Conservation (phyloP, 2,329 filamentous ascomycete genomes). For the Sclerotinia spermophila region DNA sequence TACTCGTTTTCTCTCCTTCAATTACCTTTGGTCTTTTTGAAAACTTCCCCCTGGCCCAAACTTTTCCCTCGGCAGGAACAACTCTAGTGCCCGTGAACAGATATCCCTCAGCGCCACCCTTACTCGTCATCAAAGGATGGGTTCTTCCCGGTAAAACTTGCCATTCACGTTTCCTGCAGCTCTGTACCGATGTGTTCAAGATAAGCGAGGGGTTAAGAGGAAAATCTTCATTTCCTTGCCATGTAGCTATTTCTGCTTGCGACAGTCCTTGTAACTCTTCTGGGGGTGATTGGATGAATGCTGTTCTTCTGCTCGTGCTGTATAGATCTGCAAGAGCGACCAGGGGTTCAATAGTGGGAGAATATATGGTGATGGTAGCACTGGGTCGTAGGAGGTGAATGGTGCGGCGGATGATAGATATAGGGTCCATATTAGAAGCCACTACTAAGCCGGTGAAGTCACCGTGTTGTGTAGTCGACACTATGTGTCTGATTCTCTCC, state of each 20-base stretch:
- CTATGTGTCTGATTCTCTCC: conserved; percentile 66
- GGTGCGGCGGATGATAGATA: conserved; percentile 68
- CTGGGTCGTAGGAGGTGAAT: conserved; percentile 81
- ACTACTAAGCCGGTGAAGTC: conserved; percentile 81
- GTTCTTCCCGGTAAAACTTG: conserved; percentile 90
- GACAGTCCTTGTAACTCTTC: conserved; percentile 42
- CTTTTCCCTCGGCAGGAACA: conserved; percentile 71
- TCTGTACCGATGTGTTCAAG: conserved; percentile 76
- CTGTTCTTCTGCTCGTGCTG: conserved; percentile 71
- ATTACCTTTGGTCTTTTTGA: conserved; percentile 27
- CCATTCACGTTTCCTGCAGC: conserved; percentile 73
- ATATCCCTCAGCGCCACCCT: conserved; percentile 86
- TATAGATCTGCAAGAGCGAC: conserved; percentile 78
- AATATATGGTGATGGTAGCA: conserved; percentile 82
- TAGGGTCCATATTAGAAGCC: conserved; percentile 76
- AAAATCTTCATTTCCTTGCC: conserved; percentile 68
- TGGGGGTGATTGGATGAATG: conserved; percentile 60
- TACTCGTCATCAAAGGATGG: conserved; percentile 88
- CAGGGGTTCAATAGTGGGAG: conserved; percentile 74
- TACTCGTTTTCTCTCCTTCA: conserved; percentile 14
- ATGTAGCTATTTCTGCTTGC: conserved; percentile 50
- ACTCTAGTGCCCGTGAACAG: conserved; percentile 81
- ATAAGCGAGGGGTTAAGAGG: conserved; percentile 83
- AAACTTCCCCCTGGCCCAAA: conserved; percentile 79
- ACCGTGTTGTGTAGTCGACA: conserved; percentile 70